Evolutionary conservation across 768 basidiomycete species (phyloP).

Genomic region (Panellus pusillus): DNA sequence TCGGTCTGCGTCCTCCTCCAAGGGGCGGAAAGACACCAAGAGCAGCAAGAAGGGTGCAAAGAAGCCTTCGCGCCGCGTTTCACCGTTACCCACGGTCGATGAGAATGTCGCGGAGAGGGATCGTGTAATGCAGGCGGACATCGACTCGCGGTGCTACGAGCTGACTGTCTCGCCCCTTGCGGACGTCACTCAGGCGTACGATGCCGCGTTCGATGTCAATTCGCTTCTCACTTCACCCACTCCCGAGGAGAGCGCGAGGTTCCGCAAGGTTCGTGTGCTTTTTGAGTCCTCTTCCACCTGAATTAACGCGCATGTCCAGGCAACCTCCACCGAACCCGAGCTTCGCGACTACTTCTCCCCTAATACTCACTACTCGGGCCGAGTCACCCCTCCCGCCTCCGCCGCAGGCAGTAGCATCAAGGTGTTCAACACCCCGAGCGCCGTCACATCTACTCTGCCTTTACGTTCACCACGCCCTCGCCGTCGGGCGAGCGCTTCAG

Average conservation of each 20-base stretch:
- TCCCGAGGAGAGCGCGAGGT: constrained; percentile 37
- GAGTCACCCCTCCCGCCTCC: constrained; percentile 26
- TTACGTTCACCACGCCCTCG: constrained; percentile 78
- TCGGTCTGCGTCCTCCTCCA: constrained; percentile 44
- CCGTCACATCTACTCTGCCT: constrained; percentile 68
- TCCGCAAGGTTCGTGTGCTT: constrained; percentile 45
- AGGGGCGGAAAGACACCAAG: constrained; percentile 39
- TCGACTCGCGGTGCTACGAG: constrained; percentile 78
- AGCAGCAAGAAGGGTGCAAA: constrained; percentile 36
- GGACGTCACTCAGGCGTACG: constrained; percentile 73
- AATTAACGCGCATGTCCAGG: constrained; percentile 35
- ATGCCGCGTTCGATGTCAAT: constrained; percentile 31
- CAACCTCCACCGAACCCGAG: constrained; percentile 54
- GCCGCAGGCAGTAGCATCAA: constrained; percentile 29
- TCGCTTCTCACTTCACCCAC: constrained; percentile 32
- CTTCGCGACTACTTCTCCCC: constrained; percentile 55
- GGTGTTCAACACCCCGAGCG: constrained; percentile 72
- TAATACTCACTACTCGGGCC: constrained; percentile 29
- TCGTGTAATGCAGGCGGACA: constrained; percentile 48
- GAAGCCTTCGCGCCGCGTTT: constrained; percentile 47
- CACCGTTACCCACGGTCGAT: constrained; percentile 62
- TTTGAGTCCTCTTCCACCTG: constrained; percentile 12
- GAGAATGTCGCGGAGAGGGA: constrained; percentile 35
- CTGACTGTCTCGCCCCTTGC: constrained; percentile 77
- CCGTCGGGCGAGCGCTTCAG: constrained; percentile 56